Evolutionary conservation across 2,329 filamentous ascomycete species (phyloP).

Genomic region (Colletotrichum cuscutae): DNA sequence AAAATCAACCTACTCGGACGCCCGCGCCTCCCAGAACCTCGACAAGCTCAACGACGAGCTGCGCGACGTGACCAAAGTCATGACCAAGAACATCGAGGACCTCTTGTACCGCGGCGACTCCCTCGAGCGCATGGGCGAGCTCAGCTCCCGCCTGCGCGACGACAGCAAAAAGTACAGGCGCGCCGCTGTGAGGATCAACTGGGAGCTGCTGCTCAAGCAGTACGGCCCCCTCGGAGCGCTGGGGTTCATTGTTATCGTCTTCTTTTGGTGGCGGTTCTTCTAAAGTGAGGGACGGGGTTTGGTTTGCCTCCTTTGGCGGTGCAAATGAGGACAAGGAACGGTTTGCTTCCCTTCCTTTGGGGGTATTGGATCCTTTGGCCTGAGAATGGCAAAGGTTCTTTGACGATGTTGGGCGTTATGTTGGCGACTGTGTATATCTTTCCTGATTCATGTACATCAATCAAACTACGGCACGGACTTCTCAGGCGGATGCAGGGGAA

Average conservation of each 20-base stretch:
- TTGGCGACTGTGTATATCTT: not conserved
- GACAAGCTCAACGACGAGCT: constrained; percentile 97
- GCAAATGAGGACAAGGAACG: not conserved
- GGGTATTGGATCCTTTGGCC: not conserved
- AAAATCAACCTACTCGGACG: constrained; percentile 93
- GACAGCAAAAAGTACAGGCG: constrained; percentile 94
- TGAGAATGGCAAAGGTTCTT: not conserved
- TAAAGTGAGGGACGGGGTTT: constrained; percentile 48
- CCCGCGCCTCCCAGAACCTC: constrained; percentile 89
- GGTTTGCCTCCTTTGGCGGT: not conserved
- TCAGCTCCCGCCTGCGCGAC: constrained; percentile 86
- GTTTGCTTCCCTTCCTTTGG: not conserved
- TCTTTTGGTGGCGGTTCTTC: constrained; percentile 95
- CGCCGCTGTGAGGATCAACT: constrained; percentile 95
- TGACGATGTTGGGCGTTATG: not conserved
- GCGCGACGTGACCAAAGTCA: constrained; percentile 97
- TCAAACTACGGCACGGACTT: not conserved
- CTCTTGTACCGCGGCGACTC: constrained; percentile 94
- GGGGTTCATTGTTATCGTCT: constrained; percentile 83
- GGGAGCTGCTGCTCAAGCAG: constrained; percentile 96
- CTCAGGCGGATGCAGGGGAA: not conserved
- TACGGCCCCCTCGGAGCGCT: constrained; percentile 91
- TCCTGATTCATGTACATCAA: constrained; percentile 4
- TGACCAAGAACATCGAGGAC: constrained; percentile 99
- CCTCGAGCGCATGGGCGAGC: constrained; percentile 96